Conservation (phyloP, 345 rosid species). For the Brassica rapa region DNA sequence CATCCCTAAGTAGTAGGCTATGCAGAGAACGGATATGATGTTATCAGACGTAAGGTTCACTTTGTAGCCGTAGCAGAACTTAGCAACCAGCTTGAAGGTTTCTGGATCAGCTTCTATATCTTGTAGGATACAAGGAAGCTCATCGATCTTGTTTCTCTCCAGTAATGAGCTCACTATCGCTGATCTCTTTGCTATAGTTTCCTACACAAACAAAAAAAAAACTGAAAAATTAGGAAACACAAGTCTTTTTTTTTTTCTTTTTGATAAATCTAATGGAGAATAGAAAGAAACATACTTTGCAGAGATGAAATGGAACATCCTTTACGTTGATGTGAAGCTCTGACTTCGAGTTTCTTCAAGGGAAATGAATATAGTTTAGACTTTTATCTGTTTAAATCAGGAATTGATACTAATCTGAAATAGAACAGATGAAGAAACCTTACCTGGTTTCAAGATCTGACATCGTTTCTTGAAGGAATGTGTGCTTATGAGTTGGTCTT, state of each 20-base stretch:
- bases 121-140: constrained; percentile 42
- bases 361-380: background rate
- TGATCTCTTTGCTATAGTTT: constrained; percentile 62
- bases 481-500: background rate
- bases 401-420: background rate
- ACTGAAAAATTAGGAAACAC: no score
- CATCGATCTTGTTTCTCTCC: constrained; percentile 37
- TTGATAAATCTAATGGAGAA: background rate
- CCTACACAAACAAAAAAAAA: constrained; percentile 40
- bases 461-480: constrained; percentile 7
- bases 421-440: constrained; percentile 14
- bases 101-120: constrained; percentile 59
- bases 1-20: constrained; percentile 66
- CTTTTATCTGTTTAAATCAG: background rate
- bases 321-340: constrained; percentile 43
- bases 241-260: no score
- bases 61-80: constrained; percentile 69
- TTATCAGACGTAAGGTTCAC: constrained; percentile 53
- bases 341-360: constrained; percentile 48
- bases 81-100: constrained; percentile 61
- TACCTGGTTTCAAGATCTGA: constrained; percentile 30
- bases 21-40: constrained; percentile 59
- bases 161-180: constrained; percentile 58
- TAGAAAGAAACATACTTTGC: constrained; percentile 46
- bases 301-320: constrained; percentile 47